Conservation (phyloP, 805 yeast species). For the Metschnikowia drakensbergensis region DNA sequence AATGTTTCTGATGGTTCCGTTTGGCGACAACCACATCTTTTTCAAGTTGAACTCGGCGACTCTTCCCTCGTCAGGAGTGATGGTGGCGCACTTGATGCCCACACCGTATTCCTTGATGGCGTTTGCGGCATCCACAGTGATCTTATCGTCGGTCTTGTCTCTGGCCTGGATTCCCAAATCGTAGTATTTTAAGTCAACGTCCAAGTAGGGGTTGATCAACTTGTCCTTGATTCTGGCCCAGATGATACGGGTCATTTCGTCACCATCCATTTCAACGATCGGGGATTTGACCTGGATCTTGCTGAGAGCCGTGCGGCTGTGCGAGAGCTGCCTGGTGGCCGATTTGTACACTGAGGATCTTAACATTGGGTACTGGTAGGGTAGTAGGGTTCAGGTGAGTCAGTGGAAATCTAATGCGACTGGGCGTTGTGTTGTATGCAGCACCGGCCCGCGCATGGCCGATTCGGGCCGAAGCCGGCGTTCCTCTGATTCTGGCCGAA, state of each 20-base stretch:
- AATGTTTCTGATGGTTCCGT: conserved; percentile 94
- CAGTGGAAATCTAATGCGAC: background rate
- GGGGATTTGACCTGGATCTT: conserved; percentile 84
- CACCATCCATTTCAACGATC: conserved; percentile 96
- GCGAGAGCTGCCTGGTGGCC: conserved; percentile 11
- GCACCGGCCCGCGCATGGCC: conserved; percentile 1
- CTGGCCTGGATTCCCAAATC: conserved; percentile 85
- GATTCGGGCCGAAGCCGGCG: conserved; percentile 4
- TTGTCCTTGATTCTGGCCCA: conserved; percentile 88
- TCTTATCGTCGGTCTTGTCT: conserved; percentile 83
- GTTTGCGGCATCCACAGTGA: conserved; percentile 83
- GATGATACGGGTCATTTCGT: conserved; percentile 95
- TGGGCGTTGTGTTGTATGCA: conserved; percentile 2
- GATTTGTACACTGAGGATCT: conserved; percentile 6
- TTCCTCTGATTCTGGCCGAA: background rate
- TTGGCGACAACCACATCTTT: conserved; percentile 97
- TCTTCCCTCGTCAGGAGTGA: conserved; percentile 96
- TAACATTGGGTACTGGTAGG: conserved; percentile 9
- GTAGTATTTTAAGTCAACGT: conserved; percentile 85
- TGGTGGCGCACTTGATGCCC: conserved; percentile 96
- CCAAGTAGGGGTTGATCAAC: conserved; percentile 78
- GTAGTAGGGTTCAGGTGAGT: background rate
- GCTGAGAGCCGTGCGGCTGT: conserved; percentile 7
- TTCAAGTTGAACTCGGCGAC: conserved; percentile 86
- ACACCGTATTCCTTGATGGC: conserved; percentile 88